Evolutionary conservation across 352 stramenopile species (phyloP).

Genomic region (Peronospora belbahrii): DNA sequence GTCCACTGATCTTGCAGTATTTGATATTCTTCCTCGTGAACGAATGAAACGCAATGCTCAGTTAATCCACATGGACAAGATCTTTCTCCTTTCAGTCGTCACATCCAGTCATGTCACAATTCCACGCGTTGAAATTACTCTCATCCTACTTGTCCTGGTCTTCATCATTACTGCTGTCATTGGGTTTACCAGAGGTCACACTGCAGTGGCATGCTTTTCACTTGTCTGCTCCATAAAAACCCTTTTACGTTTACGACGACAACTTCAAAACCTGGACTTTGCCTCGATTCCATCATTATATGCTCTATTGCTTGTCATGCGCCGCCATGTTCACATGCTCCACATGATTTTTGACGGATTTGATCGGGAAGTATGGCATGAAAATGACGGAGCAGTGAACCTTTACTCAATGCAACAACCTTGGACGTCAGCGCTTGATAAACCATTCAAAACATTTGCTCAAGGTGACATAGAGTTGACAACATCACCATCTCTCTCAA

Average conservation of each 20-base stretch:
- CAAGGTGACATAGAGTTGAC: constrained; percentile 18
- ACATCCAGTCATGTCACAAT: constrained; percentile 36
- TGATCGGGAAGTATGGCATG: constrained; percentile 41
- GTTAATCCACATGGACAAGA: constrained; percentile 46
- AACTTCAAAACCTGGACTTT: constrained; percentile 34
- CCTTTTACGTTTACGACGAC: constrained; percentile 2
- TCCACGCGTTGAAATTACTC: constrained; percentile 16
- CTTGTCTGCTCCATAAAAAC: background rate
- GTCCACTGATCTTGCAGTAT: constrained; percentile 44
- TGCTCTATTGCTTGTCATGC: constrained; percentile 38
- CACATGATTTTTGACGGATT: constrained; percentile 56
- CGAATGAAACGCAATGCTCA: constrained; percentile 39
- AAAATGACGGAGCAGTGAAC: constrained; percentile 69
- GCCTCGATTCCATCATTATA: constrained; percentile 52
- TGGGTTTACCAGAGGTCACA: constrained; percentile 3
- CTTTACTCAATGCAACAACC: constrained; percentile 49
- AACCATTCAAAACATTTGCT: constrained; percentile 3
- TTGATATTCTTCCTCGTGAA: constrained; percentile 35
- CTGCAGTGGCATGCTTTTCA: background rate
- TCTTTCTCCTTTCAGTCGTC: constrained; percentile 49
- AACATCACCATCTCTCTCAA: constrained; percentile 14
- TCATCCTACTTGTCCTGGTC: constrained; percentile 3
- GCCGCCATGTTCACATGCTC: constrained; percentile 30
- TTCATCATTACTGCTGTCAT: constrained; percentile 5
- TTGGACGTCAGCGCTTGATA: constrained; percentile 10